Base-by-base conservation (phyloP, 192 early-diverging fungal genomes). In the Podila horticola region DNA sequence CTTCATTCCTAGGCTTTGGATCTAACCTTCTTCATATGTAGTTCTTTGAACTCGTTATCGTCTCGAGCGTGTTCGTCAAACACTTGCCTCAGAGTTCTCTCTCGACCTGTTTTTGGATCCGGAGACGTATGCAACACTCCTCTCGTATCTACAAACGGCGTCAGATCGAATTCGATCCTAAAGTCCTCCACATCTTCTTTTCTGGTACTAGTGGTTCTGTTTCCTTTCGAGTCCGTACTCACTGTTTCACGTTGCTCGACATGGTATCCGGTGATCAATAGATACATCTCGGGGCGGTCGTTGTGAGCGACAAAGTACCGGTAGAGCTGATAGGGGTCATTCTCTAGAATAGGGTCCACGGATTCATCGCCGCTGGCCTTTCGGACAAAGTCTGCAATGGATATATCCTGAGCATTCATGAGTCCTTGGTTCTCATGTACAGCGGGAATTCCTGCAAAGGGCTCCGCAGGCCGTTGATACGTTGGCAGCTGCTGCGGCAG, bases 251-350 rank as follows among this genome's bases (percentile, higher is more conserved):
- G 28, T 12, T 22, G 67, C 30, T 84, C 83, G 1, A 28, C 60
- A 50, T 84, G 83, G 34, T 67, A 59, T 10, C 83, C 72, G 67
- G 28, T 65, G 45, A 84, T 74, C n/a, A 64, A 30, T 3, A 84
- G 62, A 24, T 67, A 50, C 66, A 84, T 64, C 5, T 68, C 38
- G 2, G 83, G 83, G 2, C 73, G 75, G 36, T 84, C 83, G 28
- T 81, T 84, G 51, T 81, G 83, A 13, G 72, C 83, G 8, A 84
- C 72, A 68, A 84, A 81, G 24, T 68, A 84, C 22, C 83, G 63
- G 29, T 79, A 75, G n/a, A 84, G 52, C 15, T 81, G 77, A 52
- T 81, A 81, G 10, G 77, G 71, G 30, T 81, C 77, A n/a, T 10
- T n/a, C 11, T 67, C 59, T 3, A 81, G 58, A 5, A 73, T 26